phyloP scores from a whole-genome alignment of 2,329 filamentous ascomycete genomes.

The Xylariaceae sp. region DNA sequence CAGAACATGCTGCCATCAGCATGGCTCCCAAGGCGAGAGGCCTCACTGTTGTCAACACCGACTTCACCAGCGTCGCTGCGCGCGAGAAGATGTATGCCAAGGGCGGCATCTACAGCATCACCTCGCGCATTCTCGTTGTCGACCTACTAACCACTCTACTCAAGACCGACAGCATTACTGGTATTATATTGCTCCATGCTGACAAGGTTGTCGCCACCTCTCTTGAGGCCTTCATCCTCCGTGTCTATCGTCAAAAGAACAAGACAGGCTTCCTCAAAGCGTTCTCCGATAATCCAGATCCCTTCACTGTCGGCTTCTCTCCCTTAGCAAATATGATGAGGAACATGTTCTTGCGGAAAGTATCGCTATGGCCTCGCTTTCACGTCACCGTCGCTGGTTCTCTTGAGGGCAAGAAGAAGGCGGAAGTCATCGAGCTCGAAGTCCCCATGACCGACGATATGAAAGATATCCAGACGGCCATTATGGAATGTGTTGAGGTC shows the following conservation, averaged over 20 bases:
- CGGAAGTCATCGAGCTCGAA: conserved; percentile 95
- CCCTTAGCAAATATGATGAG: conserved; percentile 87
- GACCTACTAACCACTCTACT: conserved; percentile 84
- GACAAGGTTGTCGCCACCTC: conserved; percentile 84
- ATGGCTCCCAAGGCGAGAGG: conserved; percentile 77
- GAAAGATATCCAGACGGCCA: conserved; percentile 87
- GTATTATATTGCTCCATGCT: conserved; percentile 81
- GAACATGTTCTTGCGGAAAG: conserved; percentile 84
- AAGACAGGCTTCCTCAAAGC: conserved; percentile 92
- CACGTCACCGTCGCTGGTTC: conserved; percentile 86
- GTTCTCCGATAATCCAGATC: conserved; percentile 89
- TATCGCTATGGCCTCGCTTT: conserved; percentile 88
- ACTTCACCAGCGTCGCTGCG: conserved; percentile 79
- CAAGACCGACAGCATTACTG: conserved; percentile 79
- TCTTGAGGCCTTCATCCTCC: conserved; percentile 88
- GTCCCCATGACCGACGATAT: conserved; percentile 94
- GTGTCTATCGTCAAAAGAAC: conserved; percentile 92
- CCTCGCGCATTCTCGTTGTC: conserved; percentile 89
- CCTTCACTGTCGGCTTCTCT: conserved; percentile 82
- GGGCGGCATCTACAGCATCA: conserved; percentile 93
- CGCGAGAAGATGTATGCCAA: conserved; percentile 87
- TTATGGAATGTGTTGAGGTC: conserved; percentile 93
- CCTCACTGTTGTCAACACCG: conserved; percentile 88
- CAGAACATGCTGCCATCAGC: conserved; percentile 91
- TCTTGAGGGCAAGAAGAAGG: conserved; percentile 85